Base-by-base conservation (phyloP, 805 yeast genomes). In the Hanseniaspora occidentalis region DNA sequence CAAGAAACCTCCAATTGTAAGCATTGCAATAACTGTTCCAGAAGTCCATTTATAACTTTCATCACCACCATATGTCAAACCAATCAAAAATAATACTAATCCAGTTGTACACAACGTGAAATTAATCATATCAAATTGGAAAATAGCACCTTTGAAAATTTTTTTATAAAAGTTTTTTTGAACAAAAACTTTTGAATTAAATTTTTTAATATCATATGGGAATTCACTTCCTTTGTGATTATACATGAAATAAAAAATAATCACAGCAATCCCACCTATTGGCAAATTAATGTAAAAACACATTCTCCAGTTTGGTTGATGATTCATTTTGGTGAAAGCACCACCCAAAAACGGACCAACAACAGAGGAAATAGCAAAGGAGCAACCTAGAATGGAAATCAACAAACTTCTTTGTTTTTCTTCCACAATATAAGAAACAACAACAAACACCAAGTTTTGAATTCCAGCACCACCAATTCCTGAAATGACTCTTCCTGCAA, bases 401-500 rank as follows among this genome's bases (percentile, higher is more conserved):
- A 53, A 41, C 6, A 50, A 25, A 7, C 52, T 49, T 41, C 64
- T 47, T 31, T 51, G 50, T 18, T 50, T 40, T 24, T 47, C 51
- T n/a, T 43, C 47, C 3, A 54, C 57, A 31, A 53, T 33, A 9
- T 53, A 46, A 4, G 81, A 67, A 9, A 71, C 61, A 21, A 80
- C 71, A 23, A 79, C 71, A 44, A 71, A 65, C 4, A 69, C 71
- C 56, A 77, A 59, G 1, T 77, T 64, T 48, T 73, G 77, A 37
- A 79, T 67, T 20, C 82, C 82, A 27, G 83, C 79, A 8, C 78
- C 85, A 13, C 88, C 89, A 25, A 75, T 52, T 39, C 92, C 92
- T 40, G 76, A 75, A 17, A 81, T 60, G 6, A 74, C 78, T 49
- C 94, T 67, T 1, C 85, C 88, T 3, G 77, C 84, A 44, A 81